phyloP scores from a whole-genome alignment of 2,329 filamentous ascomycete species.

The Aspergillus flavus region DNA sequence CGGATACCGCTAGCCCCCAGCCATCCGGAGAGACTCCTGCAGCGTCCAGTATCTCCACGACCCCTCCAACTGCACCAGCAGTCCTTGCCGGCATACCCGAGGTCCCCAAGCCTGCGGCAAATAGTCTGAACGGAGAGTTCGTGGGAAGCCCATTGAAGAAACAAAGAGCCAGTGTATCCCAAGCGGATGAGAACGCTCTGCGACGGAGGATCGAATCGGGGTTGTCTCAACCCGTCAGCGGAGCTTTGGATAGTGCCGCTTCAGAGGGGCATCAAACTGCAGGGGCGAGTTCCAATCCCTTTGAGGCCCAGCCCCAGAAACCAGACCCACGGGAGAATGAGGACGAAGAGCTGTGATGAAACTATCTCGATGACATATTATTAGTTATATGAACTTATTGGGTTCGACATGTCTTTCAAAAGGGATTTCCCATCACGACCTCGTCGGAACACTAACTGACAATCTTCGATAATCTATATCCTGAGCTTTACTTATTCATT shows the following conservation, averaged over 20 bases:
- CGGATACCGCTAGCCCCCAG: constrained; percentile 40
- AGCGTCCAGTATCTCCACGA: constrained; percentile 35
- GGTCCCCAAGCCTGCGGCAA: constrained; percentile 23
- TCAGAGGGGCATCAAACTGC: constrained; percentile 19
- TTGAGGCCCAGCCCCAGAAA: constrained; percentile 24
- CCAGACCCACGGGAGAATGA: constrained; percentile 17
- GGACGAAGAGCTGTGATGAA: constrained; percentile 35
- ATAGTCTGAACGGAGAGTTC: constrained; percentile 38
- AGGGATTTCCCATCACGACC: background rate
- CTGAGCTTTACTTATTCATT: background rate
- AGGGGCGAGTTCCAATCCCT: constrained; percentile 13
- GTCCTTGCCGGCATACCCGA: constrained; percentile 23
- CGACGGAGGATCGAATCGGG: constrained; percentile 44
- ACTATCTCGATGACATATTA: background rate
- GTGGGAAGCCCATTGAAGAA: constrained; percentile 52
- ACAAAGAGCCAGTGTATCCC: constrained; percentile 49
- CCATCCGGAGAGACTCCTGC: constrained; percentile 41
- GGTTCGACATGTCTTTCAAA: background rate
- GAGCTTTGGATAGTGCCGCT: constrained; percentile 31
- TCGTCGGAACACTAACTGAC: background rate
- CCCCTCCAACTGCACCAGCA: constrained; percentile 35
- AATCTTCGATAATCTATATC: background rate
- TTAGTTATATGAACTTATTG: background rate
- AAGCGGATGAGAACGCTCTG: constrained; percentile 44
- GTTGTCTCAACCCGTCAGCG: constrained; percentile 42